These are phyloP conservation scores for Neurospora tetraspora DNA, from an alignment of 495 filamentous ascomycete genomes.

Conservation along the genomic window DNA sequence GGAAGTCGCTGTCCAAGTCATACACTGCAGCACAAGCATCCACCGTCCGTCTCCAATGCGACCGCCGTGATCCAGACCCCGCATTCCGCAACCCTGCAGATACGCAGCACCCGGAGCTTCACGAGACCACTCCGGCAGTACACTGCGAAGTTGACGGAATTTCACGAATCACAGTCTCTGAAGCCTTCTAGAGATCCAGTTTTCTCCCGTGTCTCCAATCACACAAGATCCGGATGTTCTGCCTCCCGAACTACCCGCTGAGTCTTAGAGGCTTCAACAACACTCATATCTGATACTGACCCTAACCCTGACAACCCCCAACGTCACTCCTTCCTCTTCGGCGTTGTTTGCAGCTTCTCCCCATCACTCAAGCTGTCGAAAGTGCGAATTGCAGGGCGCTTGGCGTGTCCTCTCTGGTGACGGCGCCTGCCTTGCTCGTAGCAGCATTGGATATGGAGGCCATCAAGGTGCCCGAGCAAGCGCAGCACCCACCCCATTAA, in stretches of 20 bases:
- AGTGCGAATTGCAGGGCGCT: background rate
- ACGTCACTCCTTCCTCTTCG: background rate
- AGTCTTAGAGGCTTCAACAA: background rate
- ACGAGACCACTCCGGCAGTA: background rate
- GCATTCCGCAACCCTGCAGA: background rate
- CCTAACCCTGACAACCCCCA: background rate
- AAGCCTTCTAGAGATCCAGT: background rate
- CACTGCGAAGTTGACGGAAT: background rate
- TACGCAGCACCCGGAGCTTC: background rate
- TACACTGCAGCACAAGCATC: background rate
- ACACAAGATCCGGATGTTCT: background rate
- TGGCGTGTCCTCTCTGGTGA: background rate
- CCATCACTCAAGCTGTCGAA: background rate
- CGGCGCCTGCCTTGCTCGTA: background rate
- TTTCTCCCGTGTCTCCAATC: background rate
- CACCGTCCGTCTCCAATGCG: background rate
- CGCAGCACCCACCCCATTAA: background rate
- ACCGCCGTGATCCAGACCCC: background rate
- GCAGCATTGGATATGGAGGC: background rate
- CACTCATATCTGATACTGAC: background rate
- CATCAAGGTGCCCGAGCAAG: background rate
- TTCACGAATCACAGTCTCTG: background rate
- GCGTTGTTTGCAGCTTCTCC: background rate
- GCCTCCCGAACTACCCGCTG: no score
- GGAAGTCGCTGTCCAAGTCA: background rate